Evolutionary conservation across 2,329 filamentous ascomycete species (phyloP).

Genomic region (Calonectria pauciramosa): DNA sequence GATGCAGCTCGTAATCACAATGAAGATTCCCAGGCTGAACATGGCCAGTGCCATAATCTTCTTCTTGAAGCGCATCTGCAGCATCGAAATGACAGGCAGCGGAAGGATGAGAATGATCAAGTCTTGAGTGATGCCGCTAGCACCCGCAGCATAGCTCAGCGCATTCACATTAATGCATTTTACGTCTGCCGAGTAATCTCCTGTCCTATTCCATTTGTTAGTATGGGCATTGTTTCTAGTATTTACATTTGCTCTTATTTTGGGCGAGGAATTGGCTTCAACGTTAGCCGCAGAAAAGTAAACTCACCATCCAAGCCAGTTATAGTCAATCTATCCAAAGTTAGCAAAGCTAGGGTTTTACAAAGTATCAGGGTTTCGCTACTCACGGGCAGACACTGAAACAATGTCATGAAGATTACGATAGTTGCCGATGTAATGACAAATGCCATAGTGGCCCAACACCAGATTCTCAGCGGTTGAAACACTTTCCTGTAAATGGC

Average conservation of each 20-base stretch:
- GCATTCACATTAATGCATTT: neutral
- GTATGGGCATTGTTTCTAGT: neutral
- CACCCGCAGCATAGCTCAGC: neutral
- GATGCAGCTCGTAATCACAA: neutral
- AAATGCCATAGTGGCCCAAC: neutral
- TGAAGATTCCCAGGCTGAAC: constrained; percentile 1
- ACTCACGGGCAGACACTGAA: neutral
- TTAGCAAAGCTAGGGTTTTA: neutral
- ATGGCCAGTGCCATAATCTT: neutral
- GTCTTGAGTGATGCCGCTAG: neutral
- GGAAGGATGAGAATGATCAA: neutral
- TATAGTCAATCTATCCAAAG: neutral
- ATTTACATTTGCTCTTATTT: neutral
- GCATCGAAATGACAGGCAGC: neutral
- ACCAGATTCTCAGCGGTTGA: neutral
- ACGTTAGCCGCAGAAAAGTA: neutral
- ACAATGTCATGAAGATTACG: neutral
- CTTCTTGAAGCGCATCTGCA: neutral
- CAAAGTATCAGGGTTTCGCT: too few relatives aligned
- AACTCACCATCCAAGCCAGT: constrained; percentile 2
- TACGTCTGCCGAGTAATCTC: neutral
- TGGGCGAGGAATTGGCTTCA: too few relatives aligned
- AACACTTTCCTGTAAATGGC: neutral
- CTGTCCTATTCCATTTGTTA: neutral
- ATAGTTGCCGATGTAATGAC: neutral